phyloP scores from a whole-genome alignment of 768 basidiomycete genomes.

The Pholiota microspora region DNA sequence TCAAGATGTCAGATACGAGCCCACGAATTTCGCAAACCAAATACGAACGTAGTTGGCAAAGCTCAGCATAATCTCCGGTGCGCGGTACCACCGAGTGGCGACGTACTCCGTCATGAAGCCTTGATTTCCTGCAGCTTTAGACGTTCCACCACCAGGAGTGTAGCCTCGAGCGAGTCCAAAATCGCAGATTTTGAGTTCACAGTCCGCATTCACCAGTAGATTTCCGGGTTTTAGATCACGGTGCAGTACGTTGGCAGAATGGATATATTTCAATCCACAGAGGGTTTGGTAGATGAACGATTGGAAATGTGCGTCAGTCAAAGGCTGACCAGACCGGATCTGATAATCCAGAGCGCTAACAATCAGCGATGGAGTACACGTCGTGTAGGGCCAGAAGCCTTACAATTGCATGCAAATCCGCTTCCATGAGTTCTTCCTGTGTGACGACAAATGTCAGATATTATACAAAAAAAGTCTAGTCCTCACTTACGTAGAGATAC shows the following conservation, averaged over 20 bases:
- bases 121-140: constrained; percentile 72
- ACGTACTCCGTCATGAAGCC: constrained; percentile 99
- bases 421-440: constrained; percentile 99
- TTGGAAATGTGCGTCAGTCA: constrained; percentile 90
- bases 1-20: constrained; percentile 14
- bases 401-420: constrained; percentile 98
- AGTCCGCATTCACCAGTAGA: constrained; percentile 96
- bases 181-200: constrained; percentile 98
- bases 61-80: constrained; percentile 98
- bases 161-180: constrained; percentile 96
- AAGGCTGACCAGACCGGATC: constrained; percentile 86
- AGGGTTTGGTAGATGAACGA: constrained; percentile 98
- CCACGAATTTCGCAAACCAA: neutral
- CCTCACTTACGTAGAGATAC: constrained; percentile 68
- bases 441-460: constrained; percentile 3
- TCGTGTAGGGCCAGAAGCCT: constrained; percentile 21
- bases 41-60: constrained; percentile 86
- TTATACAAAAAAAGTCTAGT: too few relatives aligned
- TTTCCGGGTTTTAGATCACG: constrained; percentile 96
- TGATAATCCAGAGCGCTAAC: constrained; percentile 22
- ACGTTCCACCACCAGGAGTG: constrained; percentile 77
- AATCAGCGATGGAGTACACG: neutral
- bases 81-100: constrained; percentile 98
- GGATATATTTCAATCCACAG: constrained; percentile 97
- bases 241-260: constrained; percentile 96